Evolutionary conservation across 169 alveolate genomes (phyloP).

Genomic region (Plasmodium malariae): DNA sequence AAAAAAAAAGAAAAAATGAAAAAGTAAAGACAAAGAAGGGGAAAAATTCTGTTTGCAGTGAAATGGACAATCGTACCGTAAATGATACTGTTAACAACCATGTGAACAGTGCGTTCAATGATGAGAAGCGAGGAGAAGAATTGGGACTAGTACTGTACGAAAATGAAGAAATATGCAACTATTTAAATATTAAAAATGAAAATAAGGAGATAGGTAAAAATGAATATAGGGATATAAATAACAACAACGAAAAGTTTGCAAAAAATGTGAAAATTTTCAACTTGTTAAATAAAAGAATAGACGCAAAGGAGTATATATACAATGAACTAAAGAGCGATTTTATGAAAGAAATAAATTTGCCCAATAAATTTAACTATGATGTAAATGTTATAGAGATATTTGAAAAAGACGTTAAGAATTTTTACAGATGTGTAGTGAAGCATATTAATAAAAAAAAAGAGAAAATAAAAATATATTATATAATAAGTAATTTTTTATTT

Average conservation of each 20-base stretch:
- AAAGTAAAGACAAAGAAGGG: too few relatives aligned
- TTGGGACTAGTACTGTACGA: constrained; percentile 33
- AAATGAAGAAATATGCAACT: constrained; percentile 52
- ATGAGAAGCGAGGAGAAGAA: neutral
- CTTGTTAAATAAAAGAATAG: constrained; percentile 36
- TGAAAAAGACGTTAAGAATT: constrained; percentile 32
- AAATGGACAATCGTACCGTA: too few relatives aligned
- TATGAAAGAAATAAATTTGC: constrained; percentile 73
- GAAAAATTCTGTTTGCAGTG: too few relatives aligned
- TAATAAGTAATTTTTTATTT: constrained; percentile 61
- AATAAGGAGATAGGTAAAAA: neutral
- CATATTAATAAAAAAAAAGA: constrained; percentile 60
- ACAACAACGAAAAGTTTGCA: neutral
- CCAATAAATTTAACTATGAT: constrained; percentile 57
- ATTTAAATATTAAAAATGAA: constrained; percentile 38
- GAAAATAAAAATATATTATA: constrained; percentile 55
- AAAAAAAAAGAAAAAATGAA: too few relatives aligned
- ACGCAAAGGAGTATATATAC: constrained; percentile 60
- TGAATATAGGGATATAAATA: neutral
- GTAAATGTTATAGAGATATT: constrained; percentile 51
- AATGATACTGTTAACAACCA: too few relatives aligned
- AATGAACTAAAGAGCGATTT: constrained; percentile 67
- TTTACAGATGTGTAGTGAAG: constrained; percentile 45
- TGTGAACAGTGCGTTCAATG: too few relatives aligned
- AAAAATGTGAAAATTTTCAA: constrained; percentile 49